These are phyloP conservation scores for Orbilia quercus DNA, from an alignment of 2,329 filamentous ascomycete species.

Conservation along the genomic window DNA sequence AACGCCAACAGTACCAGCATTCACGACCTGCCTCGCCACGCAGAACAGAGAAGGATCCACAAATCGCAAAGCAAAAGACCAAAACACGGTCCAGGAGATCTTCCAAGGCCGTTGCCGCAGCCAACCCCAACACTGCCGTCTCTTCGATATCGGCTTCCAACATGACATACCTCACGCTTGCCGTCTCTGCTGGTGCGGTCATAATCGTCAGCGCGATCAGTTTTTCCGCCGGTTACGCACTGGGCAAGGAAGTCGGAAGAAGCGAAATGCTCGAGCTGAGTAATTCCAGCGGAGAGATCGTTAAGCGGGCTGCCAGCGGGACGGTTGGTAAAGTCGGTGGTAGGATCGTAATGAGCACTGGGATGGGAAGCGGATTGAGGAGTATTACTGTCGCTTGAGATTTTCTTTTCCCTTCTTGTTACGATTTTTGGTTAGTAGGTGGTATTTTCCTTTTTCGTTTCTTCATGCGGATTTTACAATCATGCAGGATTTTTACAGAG, in stretches of 20 bases:
- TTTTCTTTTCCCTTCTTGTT: neutral
- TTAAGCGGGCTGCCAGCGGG: slow-evolving; percentile 52
- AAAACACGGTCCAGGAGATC: slow-evolving; percentile 35
- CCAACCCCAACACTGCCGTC: slow-evolving; percentile 9
- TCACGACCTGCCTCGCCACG: slow-evolving; percentile 35
- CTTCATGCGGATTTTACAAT: too few species aligned
- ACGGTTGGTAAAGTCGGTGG: slow-evolving; percentile 51
- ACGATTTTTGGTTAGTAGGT: neutral
- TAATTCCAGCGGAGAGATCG: slow-evolving; percentile 63
- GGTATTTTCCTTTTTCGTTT: slow-evolving; percentile 14
- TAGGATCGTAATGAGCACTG: slow-evolving; percentile 52
- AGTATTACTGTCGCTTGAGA: slow-evolving; percentile 50
- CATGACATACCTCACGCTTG: slow-evolving; percentile 60
- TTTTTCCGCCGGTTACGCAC: slow-evolving; percentile 76
- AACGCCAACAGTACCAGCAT: slow-evolving; percentile 20
- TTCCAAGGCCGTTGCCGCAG: slow-evolving; percentile 19
- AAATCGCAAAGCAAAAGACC: slow-evolving; percentile 29
- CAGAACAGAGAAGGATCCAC: slow-evolving; percentile 26
- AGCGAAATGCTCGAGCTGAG: slow-evolving; percentile 66
- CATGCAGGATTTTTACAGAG: too few species aligned
- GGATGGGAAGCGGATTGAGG: slow-evolving; percentile 46
- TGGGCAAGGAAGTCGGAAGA: slow-evolving; percentile 74
- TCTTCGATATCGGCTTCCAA: slow-evolving; percentile 35
- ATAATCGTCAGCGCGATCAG: slow-evolving; percentile 76
- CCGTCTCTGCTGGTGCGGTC: slow-evolving; percentile 74